phyloP scores from a whole-genome alignment of 2,329 filamentous ascomycete genomes.

The Juglanconis oblonga region DNA sequence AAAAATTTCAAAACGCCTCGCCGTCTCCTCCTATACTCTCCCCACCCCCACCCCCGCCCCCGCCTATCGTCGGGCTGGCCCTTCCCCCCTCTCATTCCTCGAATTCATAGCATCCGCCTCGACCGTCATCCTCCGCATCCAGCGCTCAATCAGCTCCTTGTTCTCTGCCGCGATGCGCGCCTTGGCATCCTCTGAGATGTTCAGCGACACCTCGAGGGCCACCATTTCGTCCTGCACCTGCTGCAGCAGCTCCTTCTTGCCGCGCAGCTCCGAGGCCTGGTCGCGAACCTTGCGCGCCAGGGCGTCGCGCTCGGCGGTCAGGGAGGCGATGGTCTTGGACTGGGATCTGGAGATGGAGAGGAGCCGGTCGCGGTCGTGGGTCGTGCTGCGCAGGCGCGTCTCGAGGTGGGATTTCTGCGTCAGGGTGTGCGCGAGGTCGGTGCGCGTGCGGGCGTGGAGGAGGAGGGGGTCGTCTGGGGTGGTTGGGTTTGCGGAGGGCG shows the following conservation, averaged over 20 bases:
- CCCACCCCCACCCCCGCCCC: background rate
- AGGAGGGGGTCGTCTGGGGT: constrained; percentile 27
- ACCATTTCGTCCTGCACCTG: constrained; percentile 93
- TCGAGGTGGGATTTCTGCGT: constrained; percentile 69
- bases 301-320: constrained; percentile 60
- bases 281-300: constrained; percentile 70
- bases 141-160: constrained; percentile 81
- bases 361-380: constrained; percentile 59
- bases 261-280: constrained; percentile 78
- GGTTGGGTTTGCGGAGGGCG: constrained; percentile 21
- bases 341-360: constrained; percentile 60
- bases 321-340: constrained; percentile 54
- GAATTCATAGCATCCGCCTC: constrained; percentile 87
- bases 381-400: constrained; percentile 58
- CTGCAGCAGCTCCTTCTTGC: constrained; percentile 80
- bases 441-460: constrained; percentile 50
- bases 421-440: constrained; percentile 74
- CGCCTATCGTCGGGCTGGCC: background rate
- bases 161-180: constrained; percentile 78
- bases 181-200: constrained; percentile 75
- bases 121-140: constrained; percentile 83
- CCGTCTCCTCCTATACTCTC: background rate
- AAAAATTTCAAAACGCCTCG: background rate
- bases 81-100: constrained; percentile 45
- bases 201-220: constrained; percentile 80